Base-by-base conservation (phyloP, 2,329 filamentous ascomycete species). In the Hymenotorrendiella dingleyae region DNA sequence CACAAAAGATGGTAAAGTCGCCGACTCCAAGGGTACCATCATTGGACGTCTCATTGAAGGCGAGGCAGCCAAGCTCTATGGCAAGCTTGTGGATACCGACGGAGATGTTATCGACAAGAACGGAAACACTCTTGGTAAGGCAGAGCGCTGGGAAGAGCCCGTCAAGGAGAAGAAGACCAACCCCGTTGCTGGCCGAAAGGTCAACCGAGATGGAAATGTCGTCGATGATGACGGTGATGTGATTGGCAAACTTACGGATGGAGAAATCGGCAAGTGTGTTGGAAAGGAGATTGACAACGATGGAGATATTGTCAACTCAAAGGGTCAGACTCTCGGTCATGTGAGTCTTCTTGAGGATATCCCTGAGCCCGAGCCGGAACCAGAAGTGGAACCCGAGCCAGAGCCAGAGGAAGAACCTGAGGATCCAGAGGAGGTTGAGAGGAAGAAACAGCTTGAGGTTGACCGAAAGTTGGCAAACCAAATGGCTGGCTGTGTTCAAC, bases 71-170 rank as follows among this genome's bases (percentile, higher is more conserved):
- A 69, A 72, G 39, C 73, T 94, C 1, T 77, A 82, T 27, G 87
- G 87, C 12, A 82, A 86, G 35, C 57, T 71, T 7, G 86, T 93
- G 14, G 87, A 93, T 44, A 82, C 87, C 48, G 86, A 94, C 50
- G 87, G 87, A 27, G 86, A 93, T 44, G 80, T 94, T 23, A 71
- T 85, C 43, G 87, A 93, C 68, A 81, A 80, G 62, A 89, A 87
- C 58, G 76, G 76, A 23, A 80, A 80, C 49, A 59, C 67, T 1
- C 61, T 80, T 2, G 76, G 74, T 21, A 72, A 74, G 47, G 76
- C 76, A 1, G 76, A 80, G 61, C 68, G 76, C 16, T 80, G 74
- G 74, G 71, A 76, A 52, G 73, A 76, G 56, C 66, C 68, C 9
- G 71, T 69, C 54, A 79, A 67, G 4, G 66, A 73, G 60, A 71